Base-by-base conservation (phyloP, 345 rosid species). In the Hypericum perforatum region DNA sequence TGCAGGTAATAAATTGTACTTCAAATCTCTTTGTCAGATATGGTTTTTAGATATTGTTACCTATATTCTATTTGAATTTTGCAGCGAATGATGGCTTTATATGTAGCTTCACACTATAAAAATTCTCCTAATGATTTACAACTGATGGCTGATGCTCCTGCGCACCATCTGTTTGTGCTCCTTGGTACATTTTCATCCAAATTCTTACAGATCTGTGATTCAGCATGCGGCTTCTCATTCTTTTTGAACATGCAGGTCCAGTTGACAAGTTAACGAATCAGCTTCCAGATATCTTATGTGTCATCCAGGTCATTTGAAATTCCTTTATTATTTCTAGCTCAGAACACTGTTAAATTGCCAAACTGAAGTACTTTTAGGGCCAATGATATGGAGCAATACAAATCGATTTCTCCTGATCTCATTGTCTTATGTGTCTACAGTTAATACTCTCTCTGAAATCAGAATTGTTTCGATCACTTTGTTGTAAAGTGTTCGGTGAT, bases 91-190 rank as follows among this genome's bases (percentile, higher is more conserved):
- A 85, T 92, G 98, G 90, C 97, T 45, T 76, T 92, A 37, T 81
- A 77, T 63, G 98, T 92, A 59, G 76, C 98, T 45, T 92, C 98
- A 65, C 98, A 92, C 76, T 92, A 92, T 62, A 92, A 88, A 69
- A 92, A 92, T 67, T 92, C 98, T 48, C 98, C 98, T 8, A 92
- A 92, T 69, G 98, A 92, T 71, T 80, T 92, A 50, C 98, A 88
- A 68, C 68, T 92, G 15, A 74, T 92, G 82, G 97, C 97, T 46
- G 98, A 92, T 84, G 98, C 98, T 76, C 98, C 97, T 12, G 97
- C 99, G 44, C 99, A 92, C 70, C 99, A 89, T 75, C 75, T 92
- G 57, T 92, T 85, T 66, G 95, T 92, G 32, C 68, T 89, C 60
- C 91, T 89, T 47, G 97, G 99, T 92, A 82, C 44, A 0, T 29